Base-by-base conservation (phyloP, 345 rosid genomes). In the Aegle marmelos region DNA sequence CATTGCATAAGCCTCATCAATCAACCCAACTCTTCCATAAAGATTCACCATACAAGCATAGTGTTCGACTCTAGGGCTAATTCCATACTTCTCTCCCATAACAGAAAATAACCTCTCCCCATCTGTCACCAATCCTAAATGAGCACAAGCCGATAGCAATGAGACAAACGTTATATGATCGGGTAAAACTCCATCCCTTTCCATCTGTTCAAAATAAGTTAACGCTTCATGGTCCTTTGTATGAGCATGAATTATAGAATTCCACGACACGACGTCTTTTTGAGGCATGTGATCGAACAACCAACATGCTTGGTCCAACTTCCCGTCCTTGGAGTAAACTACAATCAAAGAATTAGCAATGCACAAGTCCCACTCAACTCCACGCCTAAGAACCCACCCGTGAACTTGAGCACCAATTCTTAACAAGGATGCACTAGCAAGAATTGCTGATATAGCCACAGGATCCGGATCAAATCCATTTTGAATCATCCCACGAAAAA, bases 1-100 rank as follows among this genome's bases (percentile, higher is more conserved):
- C 72, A 90, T 73, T 22, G 81, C 76, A 79, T 89, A 90, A 14
- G 98, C 97, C 83, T 93, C 84, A 5, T 78, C 68, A 22, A 93
- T 62, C 85, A 88, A 74, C 50, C 95, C 98, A 56, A 90, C 91
- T 79, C 92, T 87, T 36, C 95, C 97, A 48, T 91, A 91, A 37
- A 93, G 94, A 78, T 95, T 91, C 60, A 90, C 92, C 90, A 93
- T 86, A 75, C 98, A 93, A 33, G 98, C 92, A 80, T 88, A 91
- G 78, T 93, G 98, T 79, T 93, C 93, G 89, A 80, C 90, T 71
- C 72, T 82, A 0, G 93, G 93, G 62, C 53, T 79, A 48, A 92
- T 85, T 37, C 73, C 53, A 19, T 84, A 89, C 72, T 85, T 88
- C 17, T 80, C 85, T 39, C 68, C 84, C 98, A 95, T 90, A 22